Conservation (phyloP, 192 early-diverging fungal genomes). For the Coemansia sp. region DNA sequence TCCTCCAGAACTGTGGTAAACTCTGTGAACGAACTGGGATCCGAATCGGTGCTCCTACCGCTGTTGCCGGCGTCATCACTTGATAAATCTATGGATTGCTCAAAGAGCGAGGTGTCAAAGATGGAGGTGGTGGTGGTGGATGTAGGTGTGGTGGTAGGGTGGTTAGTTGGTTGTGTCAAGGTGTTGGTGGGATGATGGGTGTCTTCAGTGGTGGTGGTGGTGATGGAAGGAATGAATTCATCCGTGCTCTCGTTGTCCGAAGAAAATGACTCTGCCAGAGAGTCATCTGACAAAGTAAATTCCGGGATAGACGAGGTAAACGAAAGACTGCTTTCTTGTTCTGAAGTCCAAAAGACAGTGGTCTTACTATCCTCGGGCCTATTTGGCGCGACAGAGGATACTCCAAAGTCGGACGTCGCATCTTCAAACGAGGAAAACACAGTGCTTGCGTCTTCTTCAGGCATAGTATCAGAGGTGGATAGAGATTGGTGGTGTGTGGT, state of each 20-base stretch:
- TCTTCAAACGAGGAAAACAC: background rate
- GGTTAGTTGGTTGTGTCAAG: background rate
- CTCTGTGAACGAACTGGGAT: background rate
- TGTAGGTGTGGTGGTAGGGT: background rate
- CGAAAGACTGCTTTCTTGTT: background rate
- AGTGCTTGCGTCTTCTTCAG: background rate
- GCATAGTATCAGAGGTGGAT: background rate
- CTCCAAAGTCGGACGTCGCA: background rate
- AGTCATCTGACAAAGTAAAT: background rate
- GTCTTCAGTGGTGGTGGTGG: constrained; percentile 5
- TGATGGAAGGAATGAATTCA: constrained; percentile 22
- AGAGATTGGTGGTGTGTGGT: background rate
- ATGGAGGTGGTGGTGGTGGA: constrained; percentile 10
- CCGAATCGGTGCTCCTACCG: background rate
- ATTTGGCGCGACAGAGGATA: background rate
- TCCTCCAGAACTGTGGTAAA: background rate
- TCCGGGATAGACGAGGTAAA: background rate
- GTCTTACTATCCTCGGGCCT: background rate
- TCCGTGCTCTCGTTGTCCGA: background rate
- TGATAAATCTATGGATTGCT: background rate
- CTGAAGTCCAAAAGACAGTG: background rate
- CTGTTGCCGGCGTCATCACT: background rate
- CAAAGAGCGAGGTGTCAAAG: constrained; percentile 7
- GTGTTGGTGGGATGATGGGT: background rate
- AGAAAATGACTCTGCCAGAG: background rate